phyloP scores from a whole-genome alignment of 345 rosid species.

The Bruguiera sexangula region DNA sequence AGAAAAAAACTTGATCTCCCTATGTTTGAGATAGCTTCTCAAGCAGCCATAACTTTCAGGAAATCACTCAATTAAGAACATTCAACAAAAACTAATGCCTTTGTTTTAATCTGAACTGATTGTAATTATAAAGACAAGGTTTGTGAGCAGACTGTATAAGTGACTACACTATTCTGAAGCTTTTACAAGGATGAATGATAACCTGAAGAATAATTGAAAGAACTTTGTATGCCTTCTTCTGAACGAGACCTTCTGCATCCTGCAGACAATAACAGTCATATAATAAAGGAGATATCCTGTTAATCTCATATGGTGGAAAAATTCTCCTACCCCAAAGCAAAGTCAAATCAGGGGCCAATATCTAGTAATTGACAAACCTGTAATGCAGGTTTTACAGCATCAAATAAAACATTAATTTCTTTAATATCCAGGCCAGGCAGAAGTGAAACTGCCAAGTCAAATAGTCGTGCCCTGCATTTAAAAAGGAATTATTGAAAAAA shows the following conservation, averaged over 20 bases:
- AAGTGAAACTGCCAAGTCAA: conserved; percentile 78
- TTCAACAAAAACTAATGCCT: not conserved
- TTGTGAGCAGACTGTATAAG: not conserved
- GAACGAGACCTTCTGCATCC: conserved; percentile 70
- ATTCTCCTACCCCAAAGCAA: not conserved
- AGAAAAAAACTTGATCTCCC: no score
- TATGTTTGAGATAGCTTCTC: not conserved
- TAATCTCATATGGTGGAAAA: no score
- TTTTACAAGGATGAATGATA: conserved; percentile 9
- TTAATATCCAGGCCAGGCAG: conserved; percentile 64
- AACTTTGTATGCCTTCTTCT: conserved; percentile 93
- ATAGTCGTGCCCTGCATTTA: conserved; percentile 66
- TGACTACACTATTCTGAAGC: not conserved
- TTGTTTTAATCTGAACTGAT: not conserved
- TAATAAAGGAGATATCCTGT: no score
- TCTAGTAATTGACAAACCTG: conserved; percentile 42
- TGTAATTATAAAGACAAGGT: not conserved
- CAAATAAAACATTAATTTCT: conserved; percentile 51
- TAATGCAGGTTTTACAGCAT: conserved; percentile 69
- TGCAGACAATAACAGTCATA: conserved; percentile 30
- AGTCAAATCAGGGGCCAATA: not conserved
- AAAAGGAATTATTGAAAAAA: conserved; percentile 2
- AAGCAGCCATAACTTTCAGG: not conserved
- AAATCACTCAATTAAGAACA: not conserved
- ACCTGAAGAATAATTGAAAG: conserved; percentile 82